phyloP scores from a whole-genome alignment of 2,329 filamentous ascomycete species.

The Emergomyces orientalis region DNA sequence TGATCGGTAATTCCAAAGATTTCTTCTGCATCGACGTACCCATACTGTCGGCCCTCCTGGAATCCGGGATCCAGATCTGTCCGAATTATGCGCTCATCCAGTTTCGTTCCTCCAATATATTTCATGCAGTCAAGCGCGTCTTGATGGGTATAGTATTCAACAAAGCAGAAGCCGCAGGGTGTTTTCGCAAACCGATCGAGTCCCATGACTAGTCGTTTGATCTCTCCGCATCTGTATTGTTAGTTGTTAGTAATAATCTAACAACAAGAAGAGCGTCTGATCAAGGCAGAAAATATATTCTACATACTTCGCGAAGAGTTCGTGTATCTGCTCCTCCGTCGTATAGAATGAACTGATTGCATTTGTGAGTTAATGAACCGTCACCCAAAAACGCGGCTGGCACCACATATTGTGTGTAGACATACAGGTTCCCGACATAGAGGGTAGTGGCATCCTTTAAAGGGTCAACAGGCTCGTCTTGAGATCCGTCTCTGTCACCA shows the following conservation, averaged over 20 bases:
- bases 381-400: neutral
- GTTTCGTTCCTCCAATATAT: slow-evolving; percentile 94
- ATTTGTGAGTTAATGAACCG: neutral
- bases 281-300: neutral
- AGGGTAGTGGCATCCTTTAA: slow-evolving; percentile 83
- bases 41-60: slow-evolving; percentile 90
- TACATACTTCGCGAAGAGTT: slow-evolving; percentile 75
- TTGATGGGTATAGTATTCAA: slow-evolving; percentile 97
- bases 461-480: slow-evolving; percentile 62
- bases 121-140: slow-evolving; percentile 98
- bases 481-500: slow-evolving; percentile 47
- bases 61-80: slow-evolving; percentile 95
- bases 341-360: slow-evolving; percentile 84
- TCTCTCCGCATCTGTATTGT: slow-evolving; percentile 64
- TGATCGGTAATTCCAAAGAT: neutral
- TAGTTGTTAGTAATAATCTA: slow-evolving; percentile 10
- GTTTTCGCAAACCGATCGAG: slow-evolving; percentile 96
- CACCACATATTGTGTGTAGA: slow-evolving; percentile 13
- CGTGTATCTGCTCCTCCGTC: slow-evolving; percentile 97
- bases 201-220: slow-evolving; percentile 96
- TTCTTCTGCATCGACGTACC: slow-evolving; percentile 36
- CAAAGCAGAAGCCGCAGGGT: slow-evolving; percentile 97
- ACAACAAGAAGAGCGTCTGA: neutral
- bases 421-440: slow-evolving; percentile 91
- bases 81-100: slow-evolving; percentile 92